Conservation (phyloP, 306 rosid species). For the Vigna radiata region DNA sequence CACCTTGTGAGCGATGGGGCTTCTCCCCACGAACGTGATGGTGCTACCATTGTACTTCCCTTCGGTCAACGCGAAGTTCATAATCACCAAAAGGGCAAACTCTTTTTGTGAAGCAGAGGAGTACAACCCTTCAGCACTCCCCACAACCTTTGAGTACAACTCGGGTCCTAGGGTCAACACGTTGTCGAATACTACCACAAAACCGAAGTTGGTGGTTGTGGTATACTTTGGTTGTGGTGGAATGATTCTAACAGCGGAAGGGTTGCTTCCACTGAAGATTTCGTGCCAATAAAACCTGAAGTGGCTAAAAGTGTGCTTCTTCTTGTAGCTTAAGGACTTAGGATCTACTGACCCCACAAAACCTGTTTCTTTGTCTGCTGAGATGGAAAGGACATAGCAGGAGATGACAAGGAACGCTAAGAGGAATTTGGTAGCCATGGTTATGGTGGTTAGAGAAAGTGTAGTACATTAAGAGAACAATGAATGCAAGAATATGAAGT, state of each 20-base stretch:
- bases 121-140: slow-evolving; percentile 59
- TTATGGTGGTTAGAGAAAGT: background rate
- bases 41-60: slow-evolving; percentile 75
- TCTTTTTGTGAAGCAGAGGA: slow-evolving; percentile 52
- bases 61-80: slow-evolving; percentile 54
- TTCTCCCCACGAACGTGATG: slow-evolving; percentile 61
- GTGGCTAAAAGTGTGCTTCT: slow-evolving; percentile 53
- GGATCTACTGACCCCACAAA: slow-evolving; percentile 46
- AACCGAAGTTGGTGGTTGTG: slow-evolving; percentile 27
- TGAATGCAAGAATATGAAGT: background rate
- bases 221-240: background rate
- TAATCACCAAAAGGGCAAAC: slow-evolving; percentile 45
- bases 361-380: slow-evolving; percentile 9
- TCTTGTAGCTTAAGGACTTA: slow-evolving; percentile 22
- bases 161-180: slow-evolving; percentile 46
- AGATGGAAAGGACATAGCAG: background rate
- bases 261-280: slow-evolving; percentile 38
- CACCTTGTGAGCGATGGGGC: slow-evolving; percentile 30
- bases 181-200: slow-evolving; percentile 24
- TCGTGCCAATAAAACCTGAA: slow-evolving; percentile 65
- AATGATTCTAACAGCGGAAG: slow-evolving; percentile 33
- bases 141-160: slow-evolving; percentile 40
- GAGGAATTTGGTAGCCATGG: background rate
- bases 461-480: background rate
- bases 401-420: slow-evolving; percentile 28